phyloP scores from a whole-genome alignment of 1,139 yeast species.

The Pichia kudriavzevii region DNA sequence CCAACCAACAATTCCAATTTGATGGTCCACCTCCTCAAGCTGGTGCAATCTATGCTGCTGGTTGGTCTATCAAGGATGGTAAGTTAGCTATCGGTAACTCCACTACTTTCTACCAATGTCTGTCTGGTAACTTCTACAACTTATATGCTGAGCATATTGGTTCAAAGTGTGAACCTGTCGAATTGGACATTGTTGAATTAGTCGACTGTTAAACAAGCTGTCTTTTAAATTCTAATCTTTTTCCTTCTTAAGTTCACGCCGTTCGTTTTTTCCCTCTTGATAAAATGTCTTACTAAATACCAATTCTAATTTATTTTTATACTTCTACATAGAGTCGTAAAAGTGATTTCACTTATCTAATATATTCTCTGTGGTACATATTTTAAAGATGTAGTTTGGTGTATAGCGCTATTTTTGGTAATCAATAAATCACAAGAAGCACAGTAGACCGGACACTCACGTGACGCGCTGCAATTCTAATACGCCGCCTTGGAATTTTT shows the following conservation, averaged over 20 bases:
- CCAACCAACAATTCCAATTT: conserved; percentile 82
- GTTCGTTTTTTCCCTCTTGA: neutral
- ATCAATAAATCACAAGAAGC: no score
- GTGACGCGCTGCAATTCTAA: no score
- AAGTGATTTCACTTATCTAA: no score
- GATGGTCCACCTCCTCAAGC: conserved; percentile 93
- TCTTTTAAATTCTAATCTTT: neutral
- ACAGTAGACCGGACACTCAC: no score
- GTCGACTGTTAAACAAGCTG: conserved; percentile 41
- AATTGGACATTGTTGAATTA: conserved; percentile 58
- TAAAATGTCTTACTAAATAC: no score
- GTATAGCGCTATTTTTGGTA: no score
- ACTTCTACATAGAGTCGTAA: no score
- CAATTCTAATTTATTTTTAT: no score
- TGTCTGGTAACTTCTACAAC: conserved; percentile 76
- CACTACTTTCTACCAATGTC: conserved; percentile 68
- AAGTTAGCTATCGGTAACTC: conserved; percentile 61
- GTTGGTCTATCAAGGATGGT: conserved; percentile 68
- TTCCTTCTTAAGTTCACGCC: neutral
- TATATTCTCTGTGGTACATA: no score
- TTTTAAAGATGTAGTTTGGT: no score
- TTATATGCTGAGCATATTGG: conserved; percentile 66
- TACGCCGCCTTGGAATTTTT: no score
- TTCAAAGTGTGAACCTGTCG: conserved; percentile 56
- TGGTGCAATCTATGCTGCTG: conserved; percentile 79